Evolutionary conservation across 495 filamentous ascomycete genomes (phyloP).

Genomic region (Podospora fimiseda): DNA sequence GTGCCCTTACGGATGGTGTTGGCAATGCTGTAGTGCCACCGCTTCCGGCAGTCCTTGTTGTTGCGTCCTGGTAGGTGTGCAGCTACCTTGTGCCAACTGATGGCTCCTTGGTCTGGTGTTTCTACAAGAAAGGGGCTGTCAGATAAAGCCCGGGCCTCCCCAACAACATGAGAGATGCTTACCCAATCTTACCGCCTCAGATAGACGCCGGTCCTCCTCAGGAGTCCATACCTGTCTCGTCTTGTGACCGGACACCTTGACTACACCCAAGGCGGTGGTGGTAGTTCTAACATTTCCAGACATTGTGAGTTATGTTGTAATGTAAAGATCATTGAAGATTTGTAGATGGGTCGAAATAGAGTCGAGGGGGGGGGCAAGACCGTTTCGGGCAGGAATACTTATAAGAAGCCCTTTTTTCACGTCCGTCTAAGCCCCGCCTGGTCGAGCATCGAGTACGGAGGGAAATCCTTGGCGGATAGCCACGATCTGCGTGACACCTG

Average conservation of each 20-base stretch:
- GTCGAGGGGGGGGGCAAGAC: neutral
- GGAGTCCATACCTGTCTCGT: slow-evolving; percentile 25
- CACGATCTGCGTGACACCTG: slow-evolving; percentile 1
- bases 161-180: neutral
- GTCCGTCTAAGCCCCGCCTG: neutral
- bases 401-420: neutral
- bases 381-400: slow-evolving; percentile 4
- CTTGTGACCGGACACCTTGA: slow-evolving; percentile 11
- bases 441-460: slow-evolving; percentile 3
- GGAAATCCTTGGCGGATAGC: neutral
- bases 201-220: slow-evolving; percentile 21
- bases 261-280: too few relatives aligned
- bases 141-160: neutral
- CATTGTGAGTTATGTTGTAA: neutral
- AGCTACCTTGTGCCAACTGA: slow-evolving; percentile 38
- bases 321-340: neutral
- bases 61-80: slow-evolving; percentile 32
- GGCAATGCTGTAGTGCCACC: slow-evolving; percentile 35
- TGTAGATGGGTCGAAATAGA: neutral
- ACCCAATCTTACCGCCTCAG: slow-evolving; percentile 19
- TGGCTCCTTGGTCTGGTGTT: slow-evolving; percentile 20
- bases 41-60: slow-evolving; percentile 40
- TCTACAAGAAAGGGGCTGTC: slow-evolving; percentile 9
- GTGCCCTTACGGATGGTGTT: slow-evolving; percentile 35
- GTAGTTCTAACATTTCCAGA: neutral